Evolutionary conservation across 2,329 filamentous ascomycete species (phyloP), one percentile per base, ranked within the genome.

Genomic region (Thermoascus crustaceus): DNA sequence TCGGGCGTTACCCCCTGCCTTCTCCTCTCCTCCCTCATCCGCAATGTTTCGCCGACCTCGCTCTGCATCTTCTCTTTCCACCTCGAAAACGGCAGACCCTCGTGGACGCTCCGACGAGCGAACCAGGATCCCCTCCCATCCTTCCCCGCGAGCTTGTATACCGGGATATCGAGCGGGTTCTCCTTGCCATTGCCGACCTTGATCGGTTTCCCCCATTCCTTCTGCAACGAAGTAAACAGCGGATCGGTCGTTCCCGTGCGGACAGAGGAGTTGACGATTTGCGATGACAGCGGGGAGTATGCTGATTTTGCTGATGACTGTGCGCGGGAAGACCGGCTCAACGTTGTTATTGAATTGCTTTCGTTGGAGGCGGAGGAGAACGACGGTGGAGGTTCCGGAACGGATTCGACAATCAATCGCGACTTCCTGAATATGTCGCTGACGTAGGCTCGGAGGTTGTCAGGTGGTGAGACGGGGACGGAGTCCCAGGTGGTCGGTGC

Each of bases 81-180:
- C 54, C 76, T 79, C 13, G 75, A 72, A 57, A 93, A 94, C 0
- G 78, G 70, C 13, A 93, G 57, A 0, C 81, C 84, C 48, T 83
- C 78, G 52, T 95, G 87, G 13, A 94, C 70, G 54, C 86, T 94
- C 32, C 82, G 71, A 37, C 89, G 69, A 16, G 85, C 85, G 60
- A 95, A 96, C 89, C 89, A 96, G 5, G 83, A 72, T 2, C 88
- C 89, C 45, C 80, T 80, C 23, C 85, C 79, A 58, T 96, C 89
- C 49, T 84, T 81, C 2, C 81, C 76, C 0, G 72, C 66, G 40
- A 91, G 71, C 58, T 93, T 94, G 65, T 83, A 94, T 16, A 95
- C 78, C 37, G 70, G 72, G 42, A 95, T 79, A 0, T 73, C 78
- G 6, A 85, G 67, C 0, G 85, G 83, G 51, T 93, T 91, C 13